A percentile compares a stretch with the other conserved stretches of the same genome.
These are phyloP conservation scores for Coemansia sp. DNA, from an alignment of 192 early-diverging fungal genomes.

Conservation along the genomic window DNA sequence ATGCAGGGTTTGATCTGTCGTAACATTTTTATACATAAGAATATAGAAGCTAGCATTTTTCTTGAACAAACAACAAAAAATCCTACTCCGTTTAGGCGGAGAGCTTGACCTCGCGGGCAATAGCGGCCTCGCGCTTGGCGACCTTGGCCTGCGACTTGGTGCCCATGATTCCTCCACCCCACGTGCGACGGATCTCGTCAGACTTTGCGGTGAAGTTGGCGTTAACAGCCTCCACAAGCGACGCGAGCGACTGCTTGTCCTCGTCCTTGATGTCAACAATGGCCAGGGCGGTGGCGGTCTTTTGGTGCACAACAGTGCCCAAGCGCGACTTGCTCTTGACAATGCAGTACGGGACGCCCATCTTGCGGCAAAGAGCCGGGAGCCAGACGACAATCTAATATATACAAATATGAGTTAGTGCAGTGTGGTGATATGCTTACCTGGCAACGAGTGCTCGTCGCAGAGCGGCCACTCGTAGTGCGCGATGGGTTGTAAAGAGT, in stretches of 20 bases:
- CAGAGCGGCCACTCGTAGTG: too few species aligned
- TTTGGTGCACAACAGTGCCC: slow-evolving; percentile 99
- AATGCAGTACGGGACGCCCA: slow-evolving; percentile 99
- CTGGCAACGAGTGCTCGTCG: not conserved
- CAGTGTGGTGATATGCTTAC: not conserved
- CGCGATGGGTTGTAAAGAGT: too few species aligned
- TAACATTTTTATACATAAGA: slow-evolving; percentile 27
- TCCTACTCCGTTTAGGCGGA: slow-evolving; percentile 12
- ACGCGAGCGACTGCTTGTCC: slow-evolving; percentile 90
- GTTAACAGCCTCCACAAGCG: slow-evolving; percentile 89
- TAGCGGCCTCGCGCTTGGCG: slow-evolving; percentile 69
- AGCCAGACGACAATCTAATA: slow-evolving; percentile 90
- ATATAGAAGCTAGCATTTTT: not conserved
- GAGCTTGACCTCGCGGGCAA: slow-evolving; percentile 38
- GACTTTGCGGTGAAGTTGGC: slow-evolving; percentile 94
- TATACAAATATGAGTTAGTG: not conserved
- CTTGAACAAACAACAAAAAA: slow-evolving; percentile 1
- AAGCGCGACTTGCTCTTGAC: slow-evolving; percentile 99
- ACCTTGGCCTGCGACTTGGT: slow-evolving; percentile 84
- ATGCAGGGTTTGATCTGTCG: slow-evolving; percentile 89
- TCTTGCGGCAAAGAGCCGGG: slow-evolving; percentile 99
- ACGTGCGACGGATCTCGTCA: slow-evolving; percentile 84
- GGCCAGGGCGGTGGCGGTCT: slow-evolving; percentile 97
- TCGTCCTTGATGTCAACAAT: slow-evolving; percentile 91
- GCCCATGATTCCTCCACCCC: slow-evolving; percentile 99